These are phyloP conservation scores for Nyctanthes arbortristis DNA, from an alignment of 257 asterid species.

Conservation along the genomic window DNA sequence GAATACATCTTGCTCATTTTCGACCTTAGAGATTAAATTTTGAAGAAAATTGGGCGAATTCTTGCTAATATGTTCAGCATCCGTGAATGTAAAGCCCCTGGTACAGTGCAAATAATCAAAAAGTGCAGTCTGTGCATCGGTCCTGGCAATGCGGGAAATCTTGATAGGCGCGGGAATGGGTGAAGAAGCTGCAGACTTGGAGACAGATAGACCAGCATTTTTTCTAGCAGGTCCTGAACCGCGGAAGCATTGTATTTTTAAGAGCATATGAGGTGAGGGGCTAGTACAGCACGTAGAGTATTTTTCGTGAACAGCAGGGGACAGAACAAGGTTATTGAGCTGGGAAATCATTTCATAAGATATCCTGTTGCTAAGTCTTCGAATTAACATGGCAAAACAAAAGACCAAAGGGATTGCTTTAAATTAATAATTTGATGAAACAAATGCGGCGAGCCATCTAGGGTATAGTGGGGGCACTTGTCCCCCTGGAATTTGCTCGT, in stretches of 20 bases:
- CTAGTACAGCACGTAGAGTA: constrained; percentile 8
- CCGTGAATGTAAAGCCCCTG: constrained; percentile 67
- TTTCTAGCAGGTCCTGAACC: constrained; percentile 6
- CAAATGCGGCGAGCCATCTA: too few species aligned
- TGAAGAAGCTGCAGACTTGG: constrained; percentile 33
- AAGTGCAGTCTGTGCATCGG: constrained; percentile 74
- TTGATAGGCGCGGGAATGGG: constrained; percentile 16
- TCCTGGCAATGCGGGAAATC: constrained; percentile 39
- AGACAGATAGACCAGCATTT: constrained; percentile 18
- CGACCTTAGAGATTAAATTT: constrained; percentile 46
- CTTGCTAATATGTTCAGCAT: constrained; percentile 88
- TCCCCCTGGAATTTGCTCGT: too few species aligned
- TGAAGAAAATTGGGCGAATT: constrained; percentile 72
- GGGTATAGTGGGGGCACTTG: too few species aligned
- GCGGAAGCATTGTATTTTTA: constrained; percentile 32
- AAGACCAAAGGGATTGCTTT: too few species aligned
- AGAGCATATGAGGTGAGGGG: constrained; percentile 24
- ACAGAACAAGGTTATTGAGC: constrained; percentile 23
- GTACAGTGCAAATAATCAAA: constrained; percentile 86
- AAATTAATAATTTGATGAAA: too few species aligned
- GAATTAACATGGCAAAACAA: constrained; percentile 35
- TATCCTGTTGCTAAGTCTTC: constrained; percentile 20
- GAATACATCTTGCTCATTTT: constrained; percentile 54
- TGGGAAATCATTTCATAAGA: constrained; percentile 40
- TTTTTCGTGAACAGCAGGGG: constrained; percentile 19